A percentile compares a stretch with the other conserved stretches of the same genome.
Evolutionary conservation across 768 basidiomycete species (phyloP).

Genomic region (Mycena pura): DNA sequence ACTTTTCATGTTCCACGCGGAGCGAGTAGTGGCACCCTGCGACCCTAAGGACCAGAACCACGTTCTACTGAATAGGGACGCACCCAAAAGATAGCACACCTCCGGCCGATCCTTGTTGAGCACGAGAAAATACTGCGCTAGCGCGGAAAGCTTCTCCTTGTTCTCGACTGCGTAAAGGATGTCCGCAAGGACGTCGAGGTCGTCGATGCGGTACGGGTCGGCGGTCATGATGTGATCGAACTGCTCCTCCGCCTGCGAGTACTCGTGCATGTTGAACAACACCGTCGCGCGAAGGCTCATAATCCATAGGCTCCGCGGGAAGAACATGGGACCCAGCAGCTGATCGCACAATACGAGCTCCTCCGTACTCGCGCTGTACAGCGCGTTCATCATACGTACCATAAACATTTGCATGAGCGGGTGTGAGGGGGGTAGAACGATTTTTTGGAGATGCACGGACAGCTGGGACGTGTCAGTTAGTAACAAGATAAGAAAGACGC

Average conservation of each 20-base stretch:
- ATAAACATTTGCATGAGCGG: constrained; percentile 71
- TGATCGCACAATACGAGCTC: constrained; percentile 67
- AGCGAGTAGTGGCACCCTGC: constrained; percentile 82
- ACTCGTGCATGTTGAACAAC: constrained; percentile 71
- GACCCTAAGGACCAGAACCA: not conserved
- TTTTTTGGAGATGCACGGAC: constrained; percentile 45
- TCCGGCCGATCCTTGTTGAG: constrained; percentile 80
- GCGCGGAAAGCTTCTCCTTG: constrained; percentile 67
- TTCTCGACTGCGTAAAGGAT: constrained; percentile 82
- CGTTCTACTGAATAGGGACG: constrained; percentile 16
- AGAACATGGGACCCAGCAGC: constrained; percentile 59
- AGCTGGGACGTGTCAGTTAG: not conserved
- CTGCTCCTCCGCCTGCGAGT: constrained; percentile 12
- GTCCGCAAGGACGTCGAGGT: constrained; percentile 81
- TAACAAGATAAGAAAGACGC: not conserved
- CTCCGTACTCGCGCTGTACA: constrained; percentile 68
- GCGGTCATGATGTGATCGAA: constrained; percentile 41
- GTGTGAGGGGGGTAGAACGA: constrained; percentile 55
- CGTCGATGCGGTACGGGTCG: constrained; percentile 78
- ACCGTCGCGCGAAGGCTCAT: constrained; percentile 70
- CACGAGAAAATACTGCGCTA: constrained; percentile 74
- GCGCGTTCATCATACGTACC: constrained; percentile 70
- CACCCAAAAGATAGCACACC: constrained; percentile 79
- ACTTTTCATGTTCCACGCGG: constrained; percentile 78
- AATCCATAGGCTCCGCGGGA: constrained; percentile 70